Percentiles rank a stretch among this genome's conserved stretches.
phyloP scores from a whole-genome alignment of 768 basidiomycete species.

The Kondoa subrosea region DNA sequence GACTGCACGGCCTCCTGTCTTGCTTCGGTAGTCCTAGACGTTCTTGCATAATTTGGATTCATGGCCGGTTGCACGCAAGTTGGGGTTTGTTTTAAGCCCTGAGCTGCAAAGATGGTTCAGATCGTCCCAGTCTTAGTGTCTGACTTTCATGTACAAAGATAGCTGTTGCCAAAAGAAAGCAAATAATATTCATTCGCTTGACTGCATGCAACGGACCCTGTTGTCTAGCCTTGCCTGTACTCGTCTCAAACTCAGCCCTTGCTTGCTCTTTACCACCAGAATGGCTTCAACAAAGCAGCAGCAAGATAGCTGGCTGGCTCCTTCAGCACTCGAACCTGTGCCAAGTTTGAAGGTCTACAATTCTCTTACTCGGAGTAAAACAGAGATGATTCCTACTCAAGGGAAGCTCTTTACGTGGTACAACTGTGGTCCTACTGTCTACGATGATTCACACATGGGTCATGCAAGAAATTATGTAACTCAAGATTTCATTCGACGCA shows the following conservation, averaged over 20 bases:
- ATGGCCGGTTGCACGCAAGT: too few relatives aligned
- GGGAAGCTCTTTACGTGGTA: slow-evolving; percentile 39
- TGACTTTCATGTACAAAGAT: too few relatives aligned
- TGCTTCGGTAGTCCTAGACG: too few relatives aligned
- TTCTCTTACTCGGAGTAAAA: slow-evolving; percentile 80
- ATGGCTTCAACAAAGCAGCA: slow-evolving; percentile 23
- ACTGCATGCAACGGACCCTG: too few relatives aligned
- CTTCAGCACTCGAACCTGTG: slow-evolving; percentile 39
- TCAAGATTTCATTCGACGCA: slow-evolving; percentile 74
- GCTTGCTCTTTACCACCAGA: background rate
- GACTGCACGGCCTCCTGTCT: too few relatives aligned
- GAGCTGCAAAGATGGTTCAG: too few relatives aligned
- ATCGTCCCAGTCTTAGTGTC: too few relatives aligned
- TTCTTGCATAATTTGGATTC: too few relatives aligned
- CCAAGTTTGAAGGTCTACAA: slow-evolving; percentile 75
- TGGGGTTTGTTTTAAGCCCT: too few relatives aligned
- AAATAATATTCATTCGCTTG: too few relatives aligned
- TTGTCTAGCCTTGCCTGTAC: too few relatives aligned
- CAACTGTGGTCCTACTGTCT: slow-evolving; percentile 96
- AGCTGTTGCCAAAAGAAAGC: too few relatives aligned
- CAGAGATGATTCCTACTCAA: slow-evolving; percentile 49
- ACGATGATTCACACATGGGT: slow-evolving; percentile 96
- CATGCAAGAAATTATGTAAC: slow-evolving; percentile 97
- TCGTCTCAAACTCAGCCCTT: background rate
- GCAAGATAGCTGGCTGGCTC: slow-evolving; percentile 39